Evolutionary conservation across 768 basidiomycete genomes (phyloP), one percentile per base, ranked within the genome.

Genomic region (Suillus paluster): DNA sequence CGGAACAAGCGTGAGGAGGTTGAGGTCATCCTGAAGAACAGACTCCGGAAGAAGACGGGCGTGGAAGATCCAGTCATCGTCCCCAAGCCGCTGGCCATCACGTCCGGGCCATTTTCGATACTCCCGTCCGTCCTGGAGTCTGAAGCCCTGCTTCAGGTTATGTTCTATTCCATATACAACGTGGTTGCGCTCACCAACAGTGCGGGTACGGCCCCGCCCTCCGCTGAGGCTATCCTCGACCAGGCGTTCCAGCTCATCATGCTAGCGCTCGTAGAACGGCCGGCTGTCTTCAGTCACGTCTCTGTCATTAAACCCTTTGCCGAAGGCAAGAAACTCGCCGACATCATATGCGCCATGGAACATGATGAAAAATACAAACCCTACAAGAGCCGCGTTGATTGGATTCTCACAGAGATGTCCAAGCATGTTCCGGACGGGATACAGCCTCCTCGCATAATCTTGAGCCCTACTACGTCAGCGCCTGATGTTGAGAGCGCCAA

Each of bases 1-100:
- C 84, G 96, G 44, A 99, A 99, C 77, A 89, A 94, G 67, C 85
- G 95, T 44, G 94, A 97, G 68, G 93, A 95, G 71, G 97, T 94
- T 27, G 94, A 95, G 69, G 85, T 81, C 45, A 84, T 91, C 5
- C 77, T 96, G 53, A 82, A 86, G 63, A 83, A 81, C 53, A 82
- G 92, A 48, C 67, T 88, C 57, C 88, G 84, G 80, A 91, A 88
- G 79, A 81, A 80, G 66, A 83, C 82, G 0, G 85, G 86, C 53
- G 75, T 82, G 48, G 71, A 79, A 56, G 87, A 94, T 66, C 84
- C 88, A 0, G 87, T 97, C 17, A 79, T 97, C 59, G 82, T 92
- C 3, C 96, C 96, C 1, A 85, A 83, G 60, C 82, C 86, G 2
- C 82, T 95, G 59, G 80, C 79, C 12, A 86, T 94, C 62, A 79